These are phyloP conservation scores for Mitragyna speciosa DNA, from an alignment of 257 asterid genomes.

Conservation along the genomic window DNA sequence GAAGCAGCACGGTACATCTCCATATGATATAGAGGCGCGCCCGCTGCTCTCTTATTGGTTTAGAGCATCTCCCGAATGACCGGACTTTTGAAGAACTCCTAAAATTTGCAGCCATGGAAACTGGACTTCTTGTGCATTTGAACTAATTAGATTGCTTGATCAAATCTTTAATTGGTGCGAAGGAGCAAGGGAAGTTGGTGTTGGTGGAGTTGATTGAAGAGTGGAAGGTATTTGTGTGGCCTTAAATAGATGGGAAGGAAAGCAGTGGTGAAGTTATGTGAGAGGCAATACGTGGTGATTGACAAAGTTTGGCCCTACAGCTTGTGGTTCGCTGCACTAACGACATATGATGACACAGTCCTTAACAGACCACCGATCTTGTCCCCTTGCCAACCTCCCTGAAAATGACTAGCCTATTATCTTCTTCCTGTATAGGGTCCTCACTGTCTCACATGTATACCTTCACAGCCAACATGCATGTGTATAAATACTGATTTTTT, in stretches of 20 bases:
- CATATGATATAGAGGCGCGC: constrained; percentile 82
- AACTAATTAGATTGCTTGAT: background rate
- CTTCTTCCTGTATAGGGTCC: constrained; percentile 50
- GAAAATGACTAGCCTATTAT: constrained; percentile 51
- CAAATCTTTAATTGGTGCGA: background rate
- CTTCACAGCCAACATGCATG: background rate
- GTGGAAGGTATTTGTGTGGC: constrained; percentile 8
- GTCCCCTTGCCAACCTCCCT: constrained; percentile 55
- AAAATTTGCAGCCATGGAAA: constrained; percentile 39
- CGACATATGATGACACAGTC: constrained; percentile 34
- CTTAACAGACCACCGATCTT: constrained; percentile 35
- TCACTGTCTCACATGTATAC: constrained; percentile 21
- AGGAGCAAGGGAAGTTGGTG: background rate
- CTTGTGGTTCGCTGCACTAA: constrained; percentile 35
- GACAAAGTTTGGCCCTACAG: constrained; percentile 27
- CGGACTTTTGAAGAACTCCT: constrained; percentile 56
- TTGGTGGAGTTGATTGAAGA: constrained; percentile 20
- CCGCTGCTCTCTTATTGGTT: constrained; percentile 68
- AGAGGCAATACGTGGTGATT: constrained; percentile 46
- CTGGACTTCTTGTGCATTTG: background rate
- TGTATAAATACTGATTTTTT: background rate
- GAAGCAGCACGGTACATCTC: constrained; percentile 74
- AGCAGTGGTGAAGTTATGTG: constrained; percentile 22
- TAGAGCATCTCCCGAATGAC: constrained; percentile 53
- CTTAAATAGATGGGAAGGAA: constrained; percentile 7